These are phyloP conservation scores for Vitis hybrid DNA, from an alignment of 177 flowering plant species.

Conservation along the genomic window DNA sequence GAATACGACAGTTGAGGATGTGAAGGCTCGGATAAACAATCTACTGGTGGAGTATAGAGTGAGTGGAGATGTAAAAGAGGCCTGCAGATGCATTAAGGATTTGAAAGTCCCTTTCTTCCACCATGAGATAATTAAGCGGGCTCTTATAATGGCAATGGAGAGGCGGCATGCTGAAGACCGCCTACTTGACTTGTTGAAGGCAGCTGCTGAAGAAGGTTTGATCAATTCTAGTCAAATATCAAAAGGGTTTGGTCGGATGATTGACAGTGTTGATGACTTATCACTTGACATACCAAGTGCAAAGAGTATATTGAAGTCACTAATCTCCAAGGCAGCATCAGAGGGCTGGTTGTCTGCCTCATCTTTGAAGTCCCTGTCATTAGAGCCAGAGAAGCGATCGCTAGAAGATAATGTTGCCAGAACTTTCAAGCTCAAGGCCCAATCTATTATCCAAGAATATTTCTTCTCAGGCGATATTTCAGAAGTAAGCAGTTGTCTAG, in stretches of 20 bases:
- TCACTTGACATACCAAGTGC: conserved; percentile 75
- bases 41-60: conserved; percentile 58
- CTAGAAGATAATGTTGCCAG: conserved; percentile 37
- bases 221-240: conserved; percentile 74
- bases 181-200: conserved; percentile 60
- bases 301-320: conserved; percentile 45
- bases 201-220: conserved; percentile 63
- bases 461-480: conserved; percentile 62
- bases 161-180: conserved; percentile 42
- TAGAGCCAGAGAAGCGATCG: conserved; percentile 25
- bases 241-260: conserved; percentile 63
- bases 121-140: conserved; percentile 75
- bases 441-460: conserved; percentile 65
- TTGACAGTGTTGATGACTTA: conserved; percentile 68
- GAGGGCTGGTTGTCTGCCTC: conserved; percentile 84
- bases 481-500: conserved; percentile 53
- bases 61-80: conserved; percentile 73
- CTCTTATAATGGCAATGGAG: conserved; percentile 80
- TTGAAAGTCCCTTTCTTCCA: conserved; percentile 78
- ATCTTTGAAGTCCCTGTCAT: conserved; percentile 46
- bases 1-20: conserved; percentile 66
- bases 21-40: conserved; percentile 55
- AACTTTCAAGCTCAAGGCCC: conserved; percentile 51
- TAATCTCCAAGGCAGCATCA: conserved; percentile 76
- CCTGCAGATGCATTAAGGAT: conserved; percentile 76